Evolutionary conservation across 2,329 filamentous ascomycete species (phyloP).

Genomic region (Apiospora malaysiana): DNA sequence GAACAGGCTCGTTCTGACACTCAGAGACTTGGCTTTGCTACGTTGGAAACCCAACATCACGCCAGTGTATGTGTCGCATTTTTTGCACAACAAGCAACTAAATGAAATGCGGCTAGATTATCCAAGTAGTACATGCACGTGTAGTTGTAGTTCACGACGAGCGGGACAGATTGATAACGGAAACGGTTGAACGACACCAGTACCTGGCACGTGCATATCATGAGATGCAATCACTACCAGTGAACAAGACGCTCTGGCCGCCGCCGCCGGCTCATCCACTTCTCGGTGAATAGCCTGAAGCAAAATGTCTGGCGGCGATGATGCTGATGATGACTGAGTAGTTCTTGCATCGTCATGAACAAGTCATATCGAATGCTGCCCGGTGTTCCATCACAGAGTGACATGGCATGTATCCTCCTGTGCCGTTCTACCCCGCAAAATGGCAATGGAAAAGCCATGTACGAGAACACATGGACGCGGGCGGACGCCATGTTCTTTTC

Average conservation of each 20-base stretch:
- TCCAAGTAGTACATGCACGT: not conserved
- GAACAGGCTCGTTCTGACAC: not conserved
- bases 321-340: not conserved
- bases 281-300: constrained; percentile 6
- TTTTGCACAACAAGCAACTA: not conserved
- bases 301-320: not conserved
- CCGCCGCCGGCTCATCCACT: not conserved
- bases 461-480: not conserved
- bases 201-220: constrained; percentile 1
- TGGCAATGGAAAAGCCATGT: not conserved
- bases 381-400: constrained; percentile 5
- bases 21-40: not conserved
- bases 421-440: constrained; percentile 15
- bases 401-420: not conserved
- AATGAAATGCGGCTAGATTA: not conserved
- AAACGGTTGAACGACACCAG: not conserved
- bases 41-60: not conserved
- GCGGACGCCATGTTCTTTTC: not conserved
- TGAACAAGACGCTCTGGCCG: not conserved
- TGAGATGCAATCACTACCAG: not conserved
- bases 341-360: not conserved
- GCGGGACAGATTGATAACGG: not conserved
- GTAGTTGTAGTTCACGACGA: not conserved
- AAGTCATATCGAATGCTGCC: not conserved
- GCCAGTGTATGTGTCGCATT: not conserved